phyloP scores from a whole-genome alignment of 352 stramenopile species.

The Halophytophthora polymorphica region DNA sequence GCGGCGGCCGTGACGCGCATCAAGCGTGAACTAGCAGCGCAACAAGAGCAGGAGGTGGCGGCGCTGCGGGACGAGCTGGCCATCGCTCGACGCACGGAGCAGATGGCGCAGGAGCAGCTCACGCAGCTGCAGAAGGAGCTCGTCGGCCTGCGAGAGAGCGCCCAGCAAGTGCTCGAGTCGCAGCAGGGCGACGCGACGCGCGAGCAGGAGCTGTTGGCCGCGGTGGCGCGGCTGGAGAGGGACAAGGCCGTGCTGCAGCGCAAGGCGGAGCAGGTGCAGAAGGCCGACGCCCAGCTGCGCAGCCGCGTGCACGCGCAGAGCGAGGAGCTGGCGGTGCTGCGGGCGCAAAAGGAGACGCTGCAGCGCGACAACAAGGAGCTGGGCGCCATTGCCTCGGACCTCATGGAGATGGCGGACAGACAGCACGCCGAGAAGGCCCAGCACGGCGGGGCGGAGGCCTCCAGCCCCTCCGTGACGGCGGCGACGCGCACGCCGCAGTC shows the following conservation, averaged over 20 bases:
- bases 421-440: constrained; percentile 39
- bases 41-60: constrained; percentile 28
- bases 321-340: constrained; percentile 36
- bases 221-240: constrained; percentile 44
- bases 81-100: constrained; percentile 20
- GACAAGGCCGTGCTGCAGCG: constrained; percentile 67
- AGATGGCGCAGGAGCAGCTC: constrained; percentile 32
- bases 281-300: constrained; percentile 54
- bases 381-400: constrained; percentile 52
- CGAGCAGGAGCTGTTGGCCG: constrained; percentile 30
- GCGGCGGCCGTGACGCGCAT: constrained; percentile 35
- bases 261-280: constrained; percentile 62
- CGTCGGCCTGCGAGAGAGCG: constrained; percentile 25
- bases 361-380: constrained; percentile 53
- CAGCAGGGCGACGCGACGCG: constrained; percentile 23
- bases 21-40: constrained; percentile 36
- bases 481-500: constrained; percentile 4
- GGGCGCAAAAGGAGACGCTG: constrained; percentile 32
- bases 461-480: neutral
- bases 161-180: constrained; percentile 12
- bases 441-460: constrained; percentile 4
- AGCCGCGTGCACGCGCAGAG: constrained; percentile 39
- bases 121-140: constrained; percentile 28
- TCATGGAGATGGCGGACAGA: constrained; percentile 67
- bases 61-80: constrained; percentile 33